phyloP scores from a whole-genome alignment of 1,284 basidiomycete genomes.

The Irpex lacteus region DNA sequence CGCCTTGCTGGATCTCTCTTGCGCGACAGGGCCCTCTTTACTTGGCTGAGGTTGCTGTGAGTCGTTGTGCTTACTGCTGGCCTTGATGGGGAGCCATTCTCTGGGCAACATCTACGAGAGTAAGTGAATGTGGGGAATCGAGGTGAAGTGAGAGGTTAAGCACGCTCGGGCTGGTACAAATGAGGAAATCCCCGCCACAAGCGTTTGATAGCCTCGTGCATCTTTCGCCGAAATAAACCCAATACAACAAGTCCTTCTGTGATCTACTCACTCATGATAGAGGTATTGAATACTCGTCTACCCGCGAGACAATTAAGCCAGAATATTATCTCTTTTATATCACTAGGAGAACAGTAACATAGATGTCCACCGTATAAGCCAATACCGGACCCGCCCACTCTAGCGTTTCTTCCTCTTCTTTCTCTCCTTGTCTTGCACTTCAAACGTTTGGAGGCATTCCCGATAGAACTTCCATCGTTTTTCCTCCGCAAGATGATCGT shows the following conservation, averaged over 20 bases:
- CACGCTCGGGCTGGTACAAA: not conserved
- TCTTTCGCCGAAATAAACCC: no score
- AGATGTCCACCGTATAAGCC: no score
- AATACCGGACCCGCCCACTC: not conserved
- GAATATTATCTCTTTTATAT: no score
- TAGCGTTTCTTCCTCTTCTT: not conserved
- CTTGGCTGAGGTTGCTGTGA: not conserved
- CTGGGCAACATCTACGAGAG: conserved; percentile 1
- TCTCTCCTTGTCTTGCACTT: not conserved
- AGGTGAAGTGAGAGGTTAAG: not conserved
- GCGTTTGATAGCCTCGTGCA: not conserved
- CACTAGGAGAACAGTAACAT: no score
- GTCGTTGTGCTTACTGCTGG: not conserved
- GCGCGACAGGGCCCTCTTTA: not conserved
- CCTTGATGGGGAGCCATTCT: not conserved
- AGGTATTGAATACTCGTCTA: no score
- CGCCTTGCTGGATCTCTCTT: not conserved
- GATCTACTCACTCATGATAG: no score
- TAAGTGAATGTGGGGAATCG: not conserved
- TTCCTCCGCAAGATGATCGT: not conserved
- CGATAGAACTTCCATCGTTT: not conserved
- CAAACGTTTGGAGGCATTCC: not conserved
- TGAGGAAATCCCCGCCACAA: conserved; percentile 1
- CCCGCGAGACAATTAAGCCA: no score
- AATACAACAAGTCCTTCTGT: no score